These are phyloP conservation scores for Tuber magnatum DNA, from an alignment of 495 filamentous ascomycete genomes.

Conservation along the genomic window DNA sequence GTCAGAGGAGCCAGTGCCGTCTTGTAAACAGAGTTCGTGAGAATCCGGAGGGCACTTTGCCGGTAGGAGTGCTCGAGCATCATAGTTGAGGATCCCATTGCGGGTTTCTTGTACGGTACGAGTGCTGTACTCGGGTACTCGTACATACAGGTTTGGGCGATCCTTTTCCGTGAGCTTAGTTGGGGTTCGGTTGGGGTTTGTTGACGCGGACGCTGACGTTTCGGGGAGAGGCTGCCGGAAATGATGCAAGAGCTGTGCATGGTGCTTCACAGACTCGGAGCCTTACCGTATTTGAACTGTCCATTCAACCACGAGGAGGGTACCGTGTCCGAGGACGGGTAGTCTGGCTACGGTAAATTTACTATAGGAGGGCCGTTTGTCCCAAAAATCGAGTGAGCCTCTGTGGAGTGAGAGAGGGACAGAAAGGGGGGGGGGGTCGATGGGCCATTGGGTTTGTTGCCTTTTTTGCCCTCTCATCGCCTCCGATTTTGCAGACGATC, in stretches of 20 bases:
- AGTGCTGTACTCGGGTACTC: too few species aligned
- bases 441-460: background rate
- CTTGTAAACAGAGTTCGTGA: background rate
- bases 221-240: background rate
- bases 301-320: too few species aligned
- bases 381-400: background rate
- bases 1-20: background rate
- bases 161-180: background rate
- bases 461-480: slow-evolving; percentile 1
- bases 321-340: too few species aligned
- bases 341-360: too few species aligned
- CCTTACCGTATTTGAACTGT: background rate
- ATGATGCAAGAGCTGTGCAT: background rate
- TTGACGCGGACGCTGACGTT: background rate
- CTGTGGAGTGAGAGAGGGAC: background rate
- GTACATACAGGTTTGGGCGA: background rate
- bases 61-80: too few species aligned
- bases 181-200: background rate
- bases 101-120: background rate
- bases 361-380: background rate
- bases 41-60: background rate
- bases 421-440: background rate
- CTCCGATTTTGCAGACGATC: background rate
- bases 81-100: too few species aligned
- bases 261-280: background rate